A percentile compares a stretch with the other conserved stretches of the same genome.
These are phyloP conservation scores for Parasarocladium wereldwijsianum DNA, from an alignment of 2,329 filamentous ascomycete genomes.

Conservation along the genomic window DNA sequence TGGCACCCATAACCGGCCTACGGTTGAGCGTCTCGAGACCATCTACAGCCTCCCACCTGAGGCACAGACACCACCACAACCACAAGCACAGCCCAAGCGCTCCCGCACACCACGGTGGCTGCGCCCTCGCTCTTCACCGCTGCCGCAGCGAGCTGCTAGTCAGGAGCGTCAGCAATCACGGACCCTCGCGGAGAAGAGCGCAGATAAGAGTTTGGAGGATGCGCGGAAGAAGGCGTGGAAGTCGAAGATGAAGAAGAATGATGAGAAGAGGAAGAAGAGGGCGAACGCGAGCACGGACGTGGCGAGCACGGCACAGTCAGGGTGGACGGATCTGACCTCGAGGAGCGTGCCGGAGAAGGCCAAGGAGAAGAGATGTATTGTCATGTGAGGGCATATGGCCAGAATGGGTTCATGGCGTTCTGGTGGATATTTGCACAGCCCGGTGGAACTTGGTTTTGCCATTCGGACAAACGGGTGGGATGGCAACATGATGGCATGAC, in stretches of 20 bases:
- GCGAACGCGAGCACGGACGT: slow-evolving; percentile 15
- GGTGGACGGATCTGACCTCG: slow-evolving; percentile 39
- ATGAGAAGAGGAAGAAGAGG: slow-evolving; percentile 19
- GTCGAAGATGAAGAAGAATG: slow-evolving; percentile 24
- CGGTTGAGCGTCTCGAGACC: slow-evolving; percentile 38
- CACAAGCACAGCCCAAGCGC: not conserved
- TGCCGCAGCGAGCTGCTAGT: slow-evolving; percentile 14
- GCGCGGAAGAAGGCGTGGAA: slow-evolving; percentile 44
- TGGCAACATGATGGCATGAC: no score
- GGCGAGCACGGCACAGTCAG: slow-evolving; percentile 27
- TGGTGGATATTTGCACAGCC: no score
- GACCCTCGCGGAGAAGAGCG: slow-evolving; percentile 44
- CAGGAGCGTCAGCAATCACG: slow-evolving; percentile 30
- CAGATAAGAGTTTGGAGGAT: slow-evolving; percentile 47
- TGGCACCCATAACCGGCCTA: slow-evolving; percentile 22
- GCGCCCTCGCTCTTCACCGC: slow-evolving; percentile 16
- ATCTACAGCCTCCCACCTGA: slow-evolving; percentile 27
- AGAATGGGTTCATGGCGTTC: no score
- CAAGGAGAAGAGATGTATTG: slow-evolving; percentile 34
- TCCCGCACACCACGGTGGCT: slow-evolving; percentile 1
- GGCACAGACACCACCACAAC: not conserved
- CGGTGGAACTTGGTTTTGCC: no score
- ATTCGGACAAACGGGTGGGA: no score
- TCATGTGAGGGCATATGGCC: slow-evolving; percentile 37
- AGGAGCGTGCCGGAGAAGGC: slow-evolving; percentile 18